These are phyloP conservation scores for Stagonosporopsis rhizophila DNA, from an alignment of 2,329 filamentous ascomycete species.

Conservation along the genomic window DNA sequence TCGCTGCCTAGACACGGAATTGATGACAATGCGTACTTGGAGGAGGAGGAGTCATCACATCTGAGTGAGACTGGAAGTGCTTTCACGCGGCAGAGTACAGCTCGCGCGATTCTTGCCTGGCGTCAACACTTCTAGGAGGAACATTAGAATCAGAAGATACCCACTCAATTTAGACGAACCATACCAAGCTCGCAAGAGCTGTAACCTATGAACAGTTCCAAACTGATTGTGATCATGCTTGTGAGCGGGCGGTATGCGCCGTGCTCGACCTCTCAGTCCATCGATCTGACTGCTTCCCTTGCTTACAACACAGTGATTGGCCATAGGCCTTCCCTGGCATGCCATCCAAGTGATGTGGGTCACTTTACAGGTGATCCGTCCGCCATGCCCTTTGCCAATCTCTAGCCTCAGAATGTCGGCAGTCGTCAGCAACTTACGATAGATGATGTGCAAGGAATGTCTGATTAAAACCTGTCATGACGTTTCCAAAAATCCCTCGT, in stretches of 20 bases:
- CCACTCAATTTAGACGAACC: conserved; percentile 1
- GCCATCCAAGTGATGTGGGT: not conserved
- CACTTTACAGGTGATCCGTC: not conserved
- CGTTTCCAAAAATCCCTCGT: not conserved
- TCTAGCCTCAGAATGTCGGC: not conserved
- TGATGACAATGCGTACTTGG: conserved; percentile 33
- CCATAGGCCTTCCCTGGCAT: not conserved
- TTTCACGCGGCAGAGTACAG: not conserved
- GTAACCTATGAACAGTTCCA: not conserved
- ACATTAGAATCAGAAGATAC: conserved; percentile 1
- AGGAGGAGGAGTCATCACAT: conserved; percentile 44
- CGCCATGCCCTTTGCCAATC: not conserved
- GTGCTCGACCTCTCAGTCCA: not conserved
- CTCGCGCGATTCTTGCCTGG: not conserved
- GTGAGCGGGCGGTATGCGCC: not conserved
- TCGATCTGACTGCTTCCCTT: too few species aligned
- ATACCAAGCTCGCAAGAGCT: not conserved
- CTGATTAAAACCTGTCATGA: not conserved
- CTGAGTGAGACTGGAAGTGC: conserved; percentile 13
- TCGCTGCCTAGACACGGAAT: conserved; percentile 39
- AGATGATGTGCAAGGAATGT: not conserved
- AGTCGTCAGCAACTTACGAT: too few species aligned
- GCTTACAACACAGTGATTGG: too few species aligned
- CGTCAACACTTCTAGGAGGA: not conserved
- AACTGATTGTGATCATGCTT: not conserved